Evolutionary conservation across 352 stramenopile genomes (phyloP).

Genomic region (Phytopythium vexans): DNA sequence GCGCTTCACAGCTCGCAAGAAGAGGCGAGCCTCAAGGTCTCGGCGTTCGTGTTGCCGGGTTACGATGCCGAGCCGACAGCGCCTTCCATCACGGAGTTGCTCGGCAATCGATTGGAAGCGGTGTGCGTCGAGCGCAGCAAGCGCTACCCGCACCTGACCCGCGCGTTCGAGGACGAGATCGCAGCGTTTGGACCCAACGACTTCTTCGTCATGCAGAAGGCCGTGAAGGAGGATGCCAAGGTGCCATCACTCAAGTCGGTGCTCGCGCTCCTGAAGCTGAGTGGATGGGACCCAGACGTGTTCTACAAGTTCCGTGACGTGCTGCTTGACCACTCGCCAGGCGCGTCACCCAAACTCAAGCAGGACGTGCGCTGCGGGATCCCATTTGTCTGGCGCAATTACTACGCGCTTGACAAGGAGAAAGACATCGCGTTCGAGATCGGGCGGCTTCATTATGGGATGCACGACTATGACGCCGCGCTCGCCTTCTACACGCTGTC

Average conservation of each 20-base stretch:
- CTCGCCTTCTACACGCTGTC: conserved; percentile 89
- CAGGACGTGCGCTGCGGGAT: conserved; percentile 87
- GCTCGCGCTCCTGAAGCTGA: conserved; percentile 90
- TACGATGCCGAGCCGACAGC: conserved; percentile 7
- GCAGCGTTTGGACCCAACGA: conserved; percentile 92
- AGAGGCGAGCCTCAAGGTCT: conserved; percentile 92
- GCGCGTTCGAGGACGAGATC: conserved; percentile 86
- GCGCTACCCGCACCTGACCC: conserved; percentile 61
- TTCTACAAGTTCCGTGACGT: conserved; percentile 96
- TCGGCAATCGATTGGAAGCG: conserved; percentile 52
- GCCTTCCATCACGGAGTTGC: conserved; percentile 32
- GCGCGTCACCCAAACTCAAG: conserved; percentile 56
- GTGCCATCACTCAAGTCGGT: conserved; percentile 83
- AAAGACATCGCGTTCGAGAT: conserved; percentile 93
- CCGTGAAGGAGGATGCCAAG: conserved; percentile 79
- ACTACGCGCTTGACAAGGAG: conserved; percentile 92
- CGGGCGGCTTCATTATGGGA: conserved; percentile 90
- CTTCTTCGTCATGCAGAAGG: conserved; percentile 94
- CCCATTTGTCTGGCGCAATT: conserved; percentile 87
- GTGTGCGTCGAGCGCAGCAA: conserved; percentile 57
- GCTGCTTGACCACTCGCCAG: conserved; percentile 84
- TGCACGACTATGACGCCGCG: conserved; percentile 90
- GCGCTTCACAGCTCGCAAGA: conserved; percentile 91
- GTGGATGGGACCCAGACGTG: conserved; percentile 92
- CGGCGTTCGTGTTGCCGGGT: conserved; percentile 74